Evolutionary conservation across 257 asterid genomes (phyloP).

Genomic region (Catharanthus roseus): DNA sequence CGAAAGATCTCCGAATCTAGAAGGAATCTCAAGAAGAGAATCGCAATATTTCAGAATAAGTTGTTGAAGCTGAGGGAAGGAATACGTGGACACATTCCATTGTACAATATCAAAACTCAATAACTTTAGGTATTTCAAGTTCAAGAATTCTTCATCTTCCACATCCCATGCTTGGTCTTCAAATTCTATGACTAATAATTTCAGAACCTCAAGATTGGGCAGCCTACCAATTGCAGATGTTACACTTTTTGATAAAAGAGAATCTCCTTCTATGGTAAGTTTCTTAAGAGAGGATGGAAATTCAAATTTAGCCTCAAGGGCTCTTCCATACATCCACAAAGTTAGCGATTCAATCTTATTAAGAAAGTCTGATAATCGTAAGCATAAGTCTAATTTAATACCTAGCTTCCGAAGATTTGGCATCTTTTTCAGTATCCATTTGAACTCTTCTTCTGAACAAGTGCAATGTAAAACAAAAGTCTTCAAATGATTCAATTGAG

Average conservation of each 20-base stretch:
- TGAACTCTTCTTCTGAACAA: not conserved
- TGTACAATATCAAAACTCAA: not conserved
- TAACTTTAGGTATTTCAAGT: conserved; percentile 11
- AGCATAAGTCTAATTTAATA: not conserved
- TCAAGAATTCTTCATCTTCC: conserved; percentile 12
- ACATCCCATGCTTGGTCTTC: conserved; percentile 7
- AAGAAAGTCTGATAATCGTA: not conserved
- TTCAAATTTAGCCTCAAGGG: not conserved
- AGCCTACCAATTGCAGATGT: conserved; percentile 6
- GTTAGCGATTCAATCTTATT: conserved; percentile 3
- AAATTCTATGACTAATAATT: not conserved
- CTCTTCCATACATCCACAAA: no score
- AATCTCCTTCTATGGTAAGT: not conserved
- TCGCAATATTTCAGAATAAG: not conserved
- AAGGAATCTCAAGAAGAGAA: not conserved
- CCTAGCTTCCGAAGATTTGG: conserved; percentile 6
- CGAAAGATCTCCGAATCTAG: not conserved
- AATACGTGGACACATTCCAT: conserved; percentile 9
- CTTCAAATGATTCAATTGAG: not conserved
- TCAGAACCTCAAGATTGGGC: conserved; percentile 12
- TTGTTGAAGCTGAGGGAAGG: conserved; percentile 12
- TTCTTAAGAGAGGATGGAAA: not conserved
- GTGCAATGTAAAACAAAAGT: not conserved
- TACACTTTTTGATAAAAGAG: not conserved
- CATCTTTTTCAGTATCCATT: not conserved